phyloP scores from a whole-genome alignment of 1,139 yeast genomes.

The Suhomyces taliae region DNA sequence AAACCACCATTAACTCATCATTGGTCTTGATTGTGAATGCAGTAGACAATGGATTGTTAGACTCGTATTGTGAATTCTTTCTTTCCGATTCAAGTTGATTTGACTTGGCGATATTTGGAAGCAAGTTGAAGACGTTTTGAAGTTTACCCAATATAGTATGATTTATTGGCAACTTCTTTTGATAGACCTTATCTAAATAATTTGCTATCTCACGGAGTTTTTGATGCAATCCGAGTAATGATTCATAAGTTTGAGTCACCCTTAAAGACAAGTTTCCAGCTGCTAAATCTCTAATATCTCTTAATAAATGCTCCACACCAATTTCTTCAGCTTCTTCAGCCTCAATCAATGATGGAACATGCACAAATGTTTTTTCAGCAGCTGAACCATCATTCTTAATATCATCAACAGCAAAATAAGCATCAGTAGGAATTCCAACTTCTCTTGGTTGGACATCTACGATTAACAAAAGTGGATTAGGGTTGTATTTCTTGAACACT shows the following conservation, averaged over 20 bases:
- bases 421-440: constrained; percentile 92
- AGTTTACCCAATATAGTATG: constrained; percentile 88
- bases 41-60: constrained; percentile 55
- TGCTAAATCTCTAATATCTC: constrained; percentile 96
- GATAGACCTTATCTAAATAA: constrained; percentile 75
- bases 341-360: constrained; percentile 86
- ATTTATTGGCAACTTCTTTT: constrained; percentile 77
- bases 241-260: constrained; percentile 85
- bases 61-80: constrained; percentile 7
- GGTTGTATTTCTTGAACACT: constrained; percentile 75
- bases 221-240: constrained; percentile 81
- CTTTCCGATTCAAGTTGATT: constrained; percentile 11
- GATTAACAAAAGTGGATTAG: constrained; percentile 81
- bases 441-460: constrained; percentile 87
- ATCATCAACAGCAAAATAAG: constrained; percentile 92
- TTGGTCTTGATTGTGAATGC: constrained; percentile 92
- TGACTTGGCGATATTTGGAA: constrained; percentile 71
- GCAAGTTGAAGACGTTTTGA: constrained; percentile 89
- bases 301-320: constrained; percentile 92
- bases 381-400: constrained; percentile 96
- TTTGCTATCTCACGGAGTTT: constrained; percentile 76
- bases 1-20: constrained; percentile 93
- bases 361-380: constrained; percentile 89
- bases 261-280: constrained; percentile 88
- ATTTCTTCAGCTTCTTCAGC: constrained; percentile 99